Evolutionary conservation across 2,329 filamentous ascomycete genomes (phyloP).

Genomic region (Cercospora nicotianae): DNA sequence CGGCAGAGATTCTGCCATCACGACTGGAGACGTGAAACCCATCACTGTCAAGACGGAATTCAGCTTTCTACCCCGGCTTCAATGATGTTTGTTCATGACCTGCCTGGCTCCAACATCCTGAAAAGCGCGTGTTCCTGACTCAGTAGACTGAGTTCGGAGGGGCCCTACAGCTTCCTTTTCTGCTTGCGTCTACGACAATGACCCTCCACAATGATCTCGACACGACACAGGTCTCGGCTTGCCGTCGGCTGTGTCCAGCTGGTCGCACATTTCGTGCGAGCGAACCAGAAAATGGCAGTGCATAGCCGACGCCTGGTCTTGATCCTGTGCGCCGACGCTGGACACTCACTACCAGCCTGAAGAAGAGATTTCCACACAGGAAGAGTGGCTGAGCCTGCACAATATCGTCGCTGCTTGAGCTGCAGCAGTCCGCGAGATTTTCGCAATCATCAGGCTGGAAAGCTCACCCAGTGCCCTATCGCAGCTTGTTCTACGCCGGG

Average conservation of each 20-base stretch:
- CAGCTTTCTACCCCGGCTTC: conserved; percentile 6
- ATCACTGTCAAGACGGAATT: conserved; percentile 12
- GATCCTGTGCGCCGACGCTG: background rate
- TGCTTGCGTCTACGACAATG: background rate
- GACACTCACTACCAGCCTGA: background rate
- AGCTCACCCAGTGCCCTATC: background rate
- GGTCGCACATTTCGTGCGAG: background rate
- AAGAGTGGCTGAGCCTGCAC: background rate
- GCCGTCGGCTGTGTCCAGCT: background rate
- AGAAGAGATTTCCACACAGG: background rate
- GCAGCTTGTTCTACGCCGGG: background rate
- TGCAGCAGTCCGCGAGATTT: background rate
- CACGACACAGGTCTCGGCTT: background rate
- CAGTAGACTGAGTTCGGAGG: background rate
- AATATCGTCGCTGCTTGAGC: background rate
- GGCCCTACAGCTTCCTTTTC: background rate
- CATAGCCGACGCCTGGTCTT: background rate
- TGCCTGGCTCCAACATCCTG: background rate
- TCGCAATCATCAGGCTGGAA: background rate
- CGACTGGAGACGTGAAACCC: conserved; percentile 7
- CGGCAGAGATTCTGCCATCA: conserved; percentile 6
- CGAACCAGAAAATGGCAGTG: background rate
- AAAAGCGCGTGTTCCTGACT: background rate
- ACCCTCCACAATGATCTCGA: background rate
- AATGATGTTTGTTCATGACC: background rate